Evolutionary conservation across 1,284 basidiomycete genomes (phyloP), one percentile per base, ranked within the genome.

Genomic region (Chiua sp.): DNA sequence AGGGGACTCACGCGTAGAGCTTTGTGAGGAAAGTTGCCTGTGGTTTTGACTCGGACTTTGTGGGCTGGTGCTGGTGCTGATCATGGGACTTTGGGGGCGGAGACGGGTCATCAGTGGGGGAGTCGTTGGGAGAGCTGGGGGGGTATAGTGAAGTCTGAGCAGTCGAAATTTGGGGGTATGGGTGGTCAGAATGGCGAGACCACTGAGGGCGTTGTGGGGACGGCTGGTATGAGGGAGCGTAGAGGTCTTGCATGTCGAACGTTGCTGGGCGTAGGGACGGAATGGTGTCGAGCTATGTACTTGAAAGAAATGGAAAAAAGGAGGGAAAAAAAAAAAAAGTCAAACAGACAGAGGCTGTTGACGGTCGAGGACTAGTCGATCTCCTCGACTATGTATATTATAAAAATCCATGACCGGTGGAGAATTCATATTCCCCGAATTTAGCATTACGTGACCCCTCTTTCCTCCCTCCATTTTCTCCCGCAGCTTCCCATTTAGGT

Each of bases 21-120:
- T 95, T 96, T 74, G 93, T 95, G 71, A 96, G 82, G 74, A 96
- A 96, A 13, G 93, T 95, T 1, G 92, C 91, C 79, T 94, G 92
- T 1, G 92, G 88, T 80, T 92, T 92, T 52, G 85, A 75, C 63
- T 87, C 86, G 55, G 82, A 71, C 76, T 87, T 88, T 72, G 77
- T 78, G 51, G 82, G 79, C 63, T 82, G 81, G 63, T 79, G 77
- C 62, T 82, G 81, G 62, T 79, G 77, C 68, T 67, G 80, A 76
- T 77, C 85, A 80, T 75, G 81, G 63, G 69, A 47, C 62, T 76
- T 76, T 56, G 64, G 53, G 58, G 80, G 78, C n/a, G 80, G 78
- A 57, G 85, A 80, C 61, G 84, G 78, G 66, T 85, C 80, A 68
- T 86, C 80, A 39, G 61, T 51, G 48, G 79, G 79, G 65, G 80